Base-by-base conservation (phyloP, 1,139 yeast genomes). In the Geotrichum restrictum region DNA sequence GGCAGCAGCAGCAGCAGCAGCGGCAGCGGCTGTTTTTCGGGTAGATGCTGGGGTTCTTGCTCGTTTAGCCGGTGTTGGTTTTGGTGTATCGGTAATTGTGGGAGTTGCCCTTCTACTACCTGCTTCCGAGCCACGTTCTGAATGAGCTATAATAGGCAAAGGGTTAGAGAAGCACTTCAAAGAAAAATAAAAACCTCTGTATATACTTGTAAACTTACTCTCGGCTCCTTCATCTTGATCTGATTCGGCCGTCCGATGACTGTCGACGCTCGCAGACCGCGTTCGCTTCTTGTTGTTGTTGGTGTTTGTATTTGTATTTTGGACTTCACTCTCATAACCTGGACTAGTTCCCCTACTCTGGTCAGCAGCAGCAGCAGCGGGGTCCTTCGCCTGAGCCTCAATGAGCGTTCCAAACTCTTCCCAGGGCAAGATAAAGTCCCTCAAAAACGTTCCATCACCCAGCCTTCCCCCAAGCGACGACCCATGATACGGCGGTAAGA, bases 361-460 rank as follows among this genome's bases (percentile, higher is more conserved):
- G n/a, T n/a, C n/a, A n/a, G n/a, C n/a, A n/a, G n/a, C n/a, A n/a
- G n/a, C n/a, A n/a, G n/a, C n/a, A n/a, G 60, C 38, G 61, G 52
- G 22, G 60, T 40, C 16, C 24, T 69, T 41, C 59, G 79, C 78
- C 52, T 69, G 74, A 18, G 64, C 68, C 21, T 72, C 57, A 52
- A 76, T 73, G 37, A 74, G 50, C 27, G 69, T 71, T 7, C 79
- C 78, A 58, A 67, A 77, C 31, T 74, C 76, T 22, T 66, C 69
- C 72, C 74, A 74, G 2, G 80, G 78, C 43, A 77, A 62, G 31
- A 61, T 62, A 56, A 77, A 77, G 40, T 73, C 77, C n/a, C 42
- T 50, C 14, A 52, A 39, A 44, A 45, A 55, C 13, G 52, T 40
- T 1, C 54, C 57, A 21, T 52, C 57, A 1, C 49, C 54, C 18